These are phyloP conservation scores for Cryptococcus depauperatus DNA, from an alignment of 1,284 basidiomycete species.

Conservation along the genomic window DNA sequence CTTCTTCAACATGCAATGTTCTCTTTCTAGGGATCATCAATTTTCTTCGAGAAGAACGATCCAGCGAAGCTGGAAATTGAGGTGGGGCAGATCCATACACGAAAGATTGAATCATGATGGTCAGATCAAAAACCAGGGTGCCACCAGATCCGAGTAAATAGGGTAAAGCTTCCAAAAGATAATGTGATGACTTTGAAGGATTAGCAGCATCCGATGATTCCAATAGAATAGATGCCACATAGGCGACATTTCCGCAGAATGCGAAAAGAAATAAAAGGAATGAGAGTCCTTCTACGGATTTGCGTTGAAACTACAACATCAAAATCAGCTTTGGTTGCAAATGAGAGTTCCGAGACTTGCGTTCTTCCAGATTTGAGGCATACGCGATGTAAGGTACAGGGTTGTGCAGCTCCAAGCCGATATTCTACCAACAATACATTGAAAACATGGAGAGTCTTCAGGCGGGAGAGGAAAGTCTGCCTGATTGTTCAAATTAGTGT, in stretches of 20 bases:
- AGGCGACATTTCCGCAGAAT: slow-evolving; percentile 82
- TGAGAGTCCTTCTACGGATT: slow-evolving; percentile 91
- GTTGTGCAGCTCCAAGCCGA: slow-evolving; percentile 89
- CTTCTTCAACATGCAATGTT: slow-evolving; percentile 18
- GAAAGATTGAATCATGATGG: slow-evolving; percentile 62
- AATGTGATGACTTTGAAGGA: slow-evolving; percentile 27
- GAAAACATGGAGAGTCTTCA: slow-evolving; percentile 22
- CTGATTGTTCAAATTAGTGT: background rate
- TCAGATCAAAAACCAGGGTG: slow-evolving; percentile 80
- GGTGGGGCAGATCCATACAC: slow-evolving; percentile 49
- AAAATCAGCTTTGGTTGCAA: background rate
- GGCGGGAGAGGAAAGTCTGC: slow-evolving; percentile 8
- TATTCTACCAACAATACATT: slow-evolving; percentile 68
- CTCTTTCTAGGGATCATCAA: slow-evolving; percentile 8
- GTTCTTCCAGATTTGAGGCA: slow-evolving; percentile 97
- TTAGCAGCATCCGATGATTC: slow-evolving; percentile 32
- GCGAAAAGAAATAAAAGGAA: slow-evolving; percentile 85
- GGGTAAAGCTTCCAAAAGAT: slow-evolving; percentile 42
- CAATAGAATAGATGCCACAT: slow-evolving; percentile 70
- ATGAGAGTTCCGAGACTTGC: slow-evolving; percentile 51
- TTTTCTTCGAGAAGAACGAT: slow-evolving; percentile 9
- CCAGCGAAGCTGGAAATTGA: slow-evolving; percentile 12
- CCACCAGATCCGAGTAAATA: slow-evolving; percentile 81
- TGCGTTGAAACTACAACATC: slow-evolving; percentile 62
- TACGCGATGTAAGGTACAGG: slow-evolving; percentile 77